Evolutionary conservation across 441 rosid genomes (phyloP).

Genomic region (Cnidoscolus chayamansa): DNA sequence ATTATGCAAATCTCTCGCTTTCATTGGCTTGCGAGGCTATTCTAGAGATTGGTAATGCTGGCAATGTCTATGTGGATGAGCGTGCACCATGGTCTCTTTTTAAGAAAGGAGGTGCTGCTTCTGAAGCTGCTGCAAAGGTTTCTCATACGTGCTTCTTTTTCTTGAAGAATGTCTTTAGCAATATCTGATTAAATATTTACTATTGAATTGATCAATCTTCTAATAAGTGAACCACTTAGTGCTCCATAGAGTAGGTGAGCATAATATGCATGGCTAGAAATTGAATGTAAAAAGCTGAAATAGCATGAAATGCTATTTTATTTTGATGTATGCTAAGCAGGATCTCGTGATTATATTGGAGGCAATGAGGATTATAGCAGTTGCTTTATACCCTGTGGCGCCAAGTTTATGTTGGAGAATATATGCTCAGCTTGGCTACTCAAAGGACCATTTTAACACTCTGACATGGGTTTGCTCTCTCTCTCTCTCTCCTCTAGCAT

Average conservation of each 20-base stretch:
- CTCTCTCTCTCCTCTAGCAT: background rate
- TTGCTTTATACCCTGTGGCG: conserved; percentile 66
- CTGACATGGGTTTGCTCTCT: conserved; percentile 52
- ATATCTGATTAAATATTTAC: background rate
- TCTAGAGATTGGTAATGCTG: conserved; percentile 80
- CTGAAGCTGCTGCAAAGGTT: conserved; percentile 91
- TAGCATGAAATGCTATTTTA: background rate
- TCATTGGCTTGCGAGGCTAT: conserved; percentile 87
- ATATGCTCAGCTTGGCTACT: conserved; percentile 79
- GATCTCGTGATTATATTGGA: conserved; percentile 86
- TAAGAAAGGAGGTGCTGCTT: conserved; percentile 79
- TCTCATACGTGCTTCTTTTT: background rate
- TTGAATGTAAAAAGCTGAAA: background rate
- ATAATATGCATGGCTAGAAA: background rate
- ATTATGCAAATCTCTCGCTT: conserved; percentile 64
- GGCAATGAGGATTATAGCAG: conserved; percentile 77
- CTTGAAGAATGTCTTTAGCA: background rate
- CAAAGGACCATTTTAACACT: conserved; percentile 49
- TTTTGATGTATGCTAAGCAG: conserved; percentile 35
- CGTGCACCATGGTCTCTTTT: conserved; percentile 82
- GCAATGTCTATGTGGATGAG: conserved; percentile 78
- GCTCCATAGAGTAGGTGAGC: background rate
- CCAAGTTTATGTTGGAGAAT: conserved; percentile 72
- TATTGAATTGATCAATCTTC: background rate
- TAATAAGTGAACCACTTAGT: background rate